Evolutionary conservation across 1,284 basidiomycete species (phyloP).

Genomic region (Moniliophthora roreri): DNA sequence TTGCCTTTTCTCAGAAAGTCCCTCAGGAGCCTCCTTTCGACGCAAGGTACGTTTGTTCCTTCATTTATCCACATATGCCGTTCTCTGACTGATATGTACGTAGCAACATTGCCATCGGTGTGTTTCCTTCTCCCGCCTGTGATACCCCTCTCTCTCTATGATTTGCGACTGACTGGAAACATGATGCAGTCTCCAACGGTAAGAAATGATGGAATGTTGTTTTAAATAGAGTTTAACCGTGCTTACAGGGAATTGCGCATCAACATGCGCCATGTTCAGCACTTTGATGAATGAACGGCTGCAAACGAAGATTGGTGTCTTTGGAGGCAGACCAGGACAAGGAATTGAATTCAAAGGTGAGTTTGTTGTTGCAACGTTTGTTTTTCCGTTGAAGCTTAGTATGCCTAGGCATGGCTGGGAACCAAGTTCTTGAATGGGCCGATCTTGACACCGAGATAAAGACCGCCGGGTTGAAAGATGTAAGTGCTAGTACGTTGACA

Average conservation of each 20-base stretch:
- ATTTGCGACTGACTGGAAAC: background rate
- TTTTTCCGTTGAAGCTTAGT: background rate
- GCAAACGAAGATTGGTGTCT: slow-evolving; percentile 54
- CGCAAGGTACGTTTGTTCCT: slow-evolving; percentile 27
- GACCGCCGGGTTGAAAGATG: slow-evolving; percentile 56
- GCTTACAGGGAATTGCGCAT: slow-evolving; percentile 55
- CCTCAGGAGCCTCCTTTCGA: slow-evolving; percentile 54
- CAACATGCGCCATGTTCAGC: slow-evolving; percentile 65
- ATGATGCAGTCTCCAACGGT: slow-evolving; percentile 33
- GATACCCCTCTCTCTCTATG: slow-evolving; percentile 1
- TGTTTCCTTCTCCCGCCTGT: slow-evolving; percentile 11
- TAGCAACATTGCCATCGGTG: slow-evolving; percentile 57
- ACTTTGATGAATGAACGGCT: slow-evolving; percentile 63
- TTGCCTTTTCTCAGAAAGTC: slow-evolving; percentile 41
- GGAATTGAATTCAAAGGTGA: slow-evolving; percentile 56
- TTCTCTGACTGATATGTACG: background rate
- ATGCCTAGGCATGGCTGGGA: slow-evolving; percentile 57
- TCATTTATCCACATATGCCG: background rate
- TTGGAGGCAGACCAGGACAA: slow-evolving; percentile 58
- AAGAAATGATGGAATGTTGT: background rate
- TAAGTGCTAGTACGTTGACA: slow-evolving; percentile 27
- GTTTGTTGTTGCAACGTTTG: slow-evolving; percentile 2
- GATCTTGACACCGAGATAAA: slow-evolving; percentile 66
- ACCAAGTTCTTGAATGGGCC: slow-evolving; percentile 63
- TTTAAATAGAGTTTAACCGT: slow-evolving; percentile 23